Evolutionary conservation across 108 stramenopile species (phyloP).

Genomic region (Nitzschia sp.): DNA sequence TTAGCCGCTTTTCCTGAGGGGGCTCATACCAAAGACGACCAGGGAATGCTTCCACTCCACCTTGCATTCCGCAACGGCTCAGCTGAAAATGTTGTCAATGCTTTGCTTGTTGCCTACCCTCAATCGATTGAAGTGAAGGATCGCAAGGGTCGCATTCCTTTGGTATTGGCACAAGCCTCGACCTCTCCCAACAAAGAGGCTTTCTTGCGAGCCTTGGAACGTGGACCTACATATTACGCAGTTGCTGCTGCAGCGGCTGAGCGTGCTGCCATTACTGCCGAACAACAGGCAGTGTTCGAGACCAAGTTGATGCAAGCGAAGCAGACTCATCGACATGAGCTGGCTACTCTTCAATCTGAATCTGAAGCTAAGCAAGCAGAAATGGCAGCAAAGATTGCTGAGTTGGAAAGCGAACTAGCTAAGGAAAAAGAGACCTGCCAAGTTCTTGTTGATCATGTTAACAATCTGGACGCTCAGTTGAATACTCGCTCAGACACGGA

Average conservation of each 20-base stretch:
- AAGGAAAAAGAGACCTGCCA: constrained; percentile 73
- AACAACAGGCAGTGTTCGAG: constrained; percentile 34
- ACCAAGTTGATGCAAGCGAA: constrained; percentile 22
- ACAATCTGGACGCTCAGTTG: constrained; percentile 71
- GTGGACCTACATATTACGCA: constrained; percentile 54
- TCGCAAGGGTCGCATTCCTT: constrained; percentile 83
- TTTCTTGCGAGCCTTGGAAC: constrained; percentile 65
- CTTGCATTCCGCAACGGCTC: constrained; percentile 76
- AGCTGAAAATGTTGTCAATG: constrained; percentile 46
- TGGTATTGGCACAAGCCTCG: constrained; percentile 66
- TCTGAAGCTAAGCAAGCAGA: constrained; percentile 24
- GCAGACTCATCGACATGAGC: constrained; percentile 19
- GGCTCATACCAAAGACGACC: constrained; percentile 75
- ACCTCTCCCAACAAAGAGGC: constrained; percentile 58
- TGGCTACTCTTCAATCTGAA: not conserved
- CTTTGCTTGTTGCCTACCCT: constrained; percentile 72
- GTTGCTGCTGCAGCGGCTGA: constrained; percentile 30
- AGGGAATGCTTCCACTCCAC: constrained; percentile 85
- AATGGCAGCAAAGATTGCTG: constrained; percentile 28
- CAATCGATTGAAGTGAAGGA: constrained; percentile 75
- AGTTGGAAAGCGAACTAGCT: constrained; percentile 58
- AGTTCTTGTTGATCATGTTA: constrained; percentile 78
- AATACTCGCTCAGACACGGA: constrained; percentile 63
- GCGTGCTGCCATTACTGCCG: constrained; percentile 35
- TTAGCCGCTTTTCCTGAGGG: constrained; percentile 63